A percentile compares a stretch with the other conserved stretches of the same genome.
These are phyloP conservation scores for Otatea glauca DNA, from an alignment of 176 grass and related monocot species.

Conservation along the genomic window DNA sequence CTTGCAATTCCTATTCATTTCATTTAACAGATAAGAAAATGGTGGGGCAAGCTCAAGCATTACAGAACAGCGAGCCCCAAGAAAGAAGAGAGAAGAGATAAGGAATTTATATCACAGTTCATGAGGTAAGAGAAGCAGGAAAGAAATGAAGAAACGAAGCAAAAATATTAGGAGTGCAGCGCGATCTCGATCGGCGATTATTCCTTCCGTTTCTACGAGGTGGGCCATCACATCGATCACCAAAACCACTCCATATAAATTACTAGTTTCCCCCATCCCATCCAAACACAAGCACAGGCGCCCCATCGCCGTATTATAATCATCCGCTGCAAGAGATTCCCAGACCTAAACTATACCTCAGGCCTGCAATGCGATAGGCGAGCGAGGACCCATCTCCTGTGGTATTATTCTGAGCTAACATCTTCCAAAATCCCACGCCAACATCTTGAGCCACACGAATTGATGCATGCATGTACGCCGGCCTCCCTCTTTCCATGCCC, in stretches of 20 bases:
- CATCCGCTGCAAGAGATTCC: slow-evolving; percentile 18
- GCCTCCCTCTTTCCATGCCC: slow-evolving; percentile 5
- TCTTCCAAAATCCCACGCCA: slow-evolving; percentile 40
- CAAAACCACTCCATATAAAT: slow-evolving; percentile 39
- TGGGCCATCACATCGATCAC: slow-evolving; percentile 47
- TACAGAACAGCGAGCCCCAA: not conserved
- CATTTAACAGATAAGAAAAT: not conserved
- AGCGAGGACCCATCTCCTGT: not conserved
- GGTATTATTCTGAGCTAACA: not conserved
- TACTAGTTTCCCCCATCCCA: slow-evolving; percentile 40
- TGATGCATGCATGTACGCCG: slow-evolving; percentile 17
- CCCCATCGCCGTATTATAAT: slow-evolving; percentile 11
- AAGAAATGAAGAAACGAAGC: not conserved
- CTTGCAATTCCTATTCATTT: not conserved
- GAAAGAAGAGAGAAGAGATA: not conserved
- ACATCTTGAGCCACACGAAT: slow-evolving; percentile 42
- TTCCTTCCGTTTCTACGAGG: slow-evolving; percentile 55
- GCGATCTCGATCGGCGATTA: slow-evolving; percentile 52
- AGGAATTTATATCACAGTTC: not conserved
- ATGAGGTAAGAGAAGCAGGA: too few relatives aligned
- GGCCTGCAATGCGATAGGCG: not conserved
- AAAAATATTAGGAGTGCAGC: not conserved
- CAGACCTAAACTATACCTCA: not conserved
- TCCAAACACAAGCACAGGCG: not conserved
- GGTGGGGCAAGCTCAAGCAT: not conserved